Evolutionary conservation across 1,139 yeast species (phyloP), one percentile per base, ranked within the genome.

Genomic region (Debaryomyces robertsiae): DNA sequence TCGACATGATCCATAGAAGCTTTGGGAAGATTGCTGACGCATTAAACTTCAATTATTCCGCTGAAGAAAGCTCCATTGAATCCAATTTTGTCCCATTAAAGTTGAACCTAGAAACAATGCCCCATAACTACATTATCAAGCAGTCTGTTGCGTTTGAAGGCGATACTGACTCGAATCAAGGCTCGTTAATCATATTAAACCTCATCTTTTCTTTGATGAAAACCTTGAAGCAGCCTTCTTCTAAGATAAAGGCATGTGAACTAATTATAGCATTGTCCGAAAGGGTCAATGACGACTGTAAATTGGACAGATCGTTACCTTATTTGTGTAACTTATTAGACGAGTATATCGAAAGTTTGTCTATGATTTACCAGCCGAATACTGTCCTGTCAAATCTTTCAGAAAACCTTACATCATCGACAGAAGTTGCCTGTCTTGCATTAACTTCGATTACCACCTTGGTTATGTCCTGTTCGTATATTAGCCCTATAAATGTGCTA

Each of bases 261-360:
- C 61, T 91, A 41, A 75, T 93, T 2, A 59, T 89, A 9, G 89
- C 89, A 0, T 68, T 93, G 11, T 80, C 94, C 1, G 96, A 88
- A 55, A 75, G 81, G 45, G 69, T 89, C 2, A 78, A 79, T 30
- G 98, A 93, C 55, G 95, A 87, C 43, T 84, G 84, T 15, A 91
- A 90, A 55, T 67, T 93, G 34, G 98, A 93, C 58, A 67, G 97
- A 34, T 81, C 93, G 24, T 59, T 93, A 16, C 98, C 99, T 0
- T 88, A 84, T 55, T 62, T 93, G 25, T 76, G 87, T 27, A 58
- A 60, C n/a, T 46, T 72, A 11, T 41, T 73, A 16, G 77, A 73
- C 38, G 77, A 71, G 33, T 66, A 56, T 39, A 52, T 58, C 7
- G 60, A 53, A 22, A 44, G 42, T 3, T 44, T 50, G 2, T 32